A percentile compares a stretch with the other conserved stretches of the same genome.
phyloP scores from a whole-genome alignment of 2,329 filamentous ascomycete genomes.

The Diaporthe ampelina region DNA sequence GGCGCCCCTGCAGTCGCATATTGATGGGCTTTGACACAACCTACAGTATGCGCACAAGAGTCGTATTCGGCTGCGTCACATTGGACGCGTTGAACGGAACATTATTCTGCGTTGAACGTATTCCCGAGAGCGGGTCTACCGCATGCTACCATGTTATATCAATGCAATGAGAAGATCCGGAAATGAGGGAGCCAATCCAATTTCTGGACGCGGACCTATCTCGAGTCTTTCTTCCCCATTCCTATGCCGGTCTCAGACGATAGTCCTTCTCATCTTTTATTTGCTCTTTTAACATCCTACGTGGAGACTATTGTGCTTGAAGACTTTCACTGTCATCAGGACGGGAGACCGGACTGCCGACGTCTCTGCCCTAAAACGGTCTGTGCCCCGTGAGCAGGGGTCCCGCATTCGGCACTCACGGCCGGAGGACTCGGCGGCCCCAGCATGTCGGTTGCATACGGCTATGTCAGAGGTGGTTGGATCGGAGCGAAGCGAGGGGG shows the following conservation, averaged over 20 bases:
- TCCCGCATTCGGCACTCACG: constrained; percentile 23
- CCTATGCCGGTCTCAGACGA: neutral
- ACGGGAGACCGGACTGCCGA: constrained; percentile 15
- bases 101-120: neutral
- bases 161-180: neutral
- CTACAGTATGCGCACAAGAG: neutral
- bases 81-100: neutral
- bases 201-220: neutral
- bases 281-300: neutral
- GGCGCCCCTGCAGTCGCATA: neutral
- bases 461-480: constrained; percentile 17
- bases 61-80: constrained; percentile 11
- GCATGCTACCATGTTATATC: neutral
- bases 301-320: neutral
- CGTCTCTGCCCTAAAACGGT: neutral
- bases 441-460: constrained; percentile 12
- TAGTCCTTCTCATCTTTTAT: neutral
- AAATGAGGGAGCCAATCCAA: neutral
- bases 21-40: neutral
- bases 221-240: neutral
- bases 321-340: neutral
- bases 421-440: constrained; percentile 7
- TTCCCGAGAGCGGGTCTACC: neutral
- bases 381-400: constrained; percentile 2
- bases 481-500: constrained; percentile 10